Conservation (phyloP, 2,329 filamentous ascomycete species). For the Cyphellophora attinorum region DNA sequence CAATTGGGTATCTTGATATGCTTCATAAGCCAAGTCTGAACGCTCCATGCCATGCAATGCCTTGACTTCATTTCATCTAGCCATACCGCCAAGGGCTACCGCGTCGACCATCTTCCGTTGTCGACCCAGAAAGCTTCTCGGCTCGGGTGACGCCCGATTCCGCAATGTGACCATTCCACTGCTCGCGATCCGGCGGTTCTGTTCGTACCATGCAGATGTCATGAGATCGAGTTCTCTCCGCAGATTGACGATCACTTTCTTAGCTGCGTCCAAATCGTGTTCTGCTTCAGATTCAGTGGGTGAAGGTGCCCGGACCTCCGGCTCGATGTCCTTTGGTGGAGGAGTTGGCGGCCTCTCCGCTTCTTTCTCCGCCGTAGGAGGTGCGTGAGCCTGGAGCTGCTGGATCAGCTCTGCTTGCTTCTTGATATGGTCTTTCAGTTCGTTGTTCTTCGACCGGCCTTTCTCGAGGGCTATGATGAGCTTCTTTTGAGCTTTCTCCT, state of each 20-base stretch:
- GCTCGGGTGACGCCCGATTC: conserved; percentile 26
- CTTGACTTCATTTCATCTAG: neutral
- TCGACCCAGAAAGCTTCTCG: conserved; percentile 34
- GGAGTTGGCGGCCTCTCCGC: conserved; percentile 6
- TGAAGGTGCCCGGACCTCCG: neutral
- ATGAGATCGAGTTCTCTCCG: conserved; percentile 34
- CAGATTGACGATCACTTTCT: conserved; percentile 13
- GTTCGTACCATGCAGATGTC: conserved; percentile 37
- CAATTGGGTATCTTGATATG: too few species aligned
- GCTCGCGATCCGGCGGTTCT: conserved; percentile 35
- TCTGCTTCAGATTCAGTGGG: conserved; percentile 4
- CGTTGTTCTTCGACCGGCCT: conserved; percentile 13
- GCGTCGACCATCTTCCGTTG: conserved; percentile 33
- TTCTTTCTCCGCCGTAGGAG: conserved; percentile 1
- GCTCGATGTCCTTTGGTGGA: conserved; percentile 7
- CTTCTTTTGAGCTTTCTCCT: conserved; percentile 18
- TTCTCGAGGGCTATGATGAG: conserved; percentile 14
- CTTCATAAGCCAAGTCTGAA: too few species aligned
- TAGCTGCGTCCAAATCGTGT: conserved; percentile 12
- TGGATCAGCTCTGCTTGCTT: conserved; percentile 14
- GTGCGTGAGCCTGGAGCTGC: conserved; percentile 8
- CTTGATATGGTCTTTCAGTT: conserved; percentile 13
- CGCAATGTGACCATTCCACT: conserved; percentile 7
- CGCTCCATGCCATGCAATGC: too few species aligned
- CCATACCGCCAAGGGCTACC: conserved; percentile 9